Conservation (phyloP, 352 stramenopile species). For the Blastocystis sp. region DNA sequence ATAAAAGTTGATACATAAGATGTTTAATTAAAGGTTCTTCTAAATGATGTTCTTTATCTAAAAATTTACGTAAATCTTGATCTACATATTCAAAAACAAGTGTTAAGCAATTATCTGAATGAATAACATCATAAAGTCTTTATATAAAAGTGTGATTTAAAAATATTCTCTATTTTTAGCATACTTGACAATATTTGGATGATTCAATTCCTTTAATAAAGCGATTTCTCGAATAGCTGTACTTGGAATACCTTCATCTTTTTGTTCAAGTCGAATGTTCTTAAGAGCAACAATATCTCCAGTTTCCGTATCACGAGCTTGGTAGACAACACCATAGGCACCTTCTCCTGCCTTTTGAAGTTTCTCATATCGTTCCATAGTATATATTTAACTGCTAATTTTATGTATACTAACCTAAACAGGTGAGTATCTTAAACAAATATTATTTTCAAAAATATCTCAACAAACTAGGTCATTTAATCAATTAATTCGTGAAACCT, state of each 20-base stretch:
- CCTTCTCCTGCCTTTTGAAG: constrained; percentile 69
- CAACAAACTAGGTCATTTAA: no score
- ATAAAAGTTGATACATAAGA: constrained; percentile 97
- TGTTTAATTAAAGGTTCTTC: constrained; percentile 59
- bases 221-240: constrained; percentile 95
- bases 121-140: constrained; percentile 93
- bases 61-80: constrained; percentile 98
- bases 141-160: constrained; percentile 47
- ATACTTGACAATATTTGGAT: constrained; percentile 89
- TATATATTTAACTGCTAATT: no score
- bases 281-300: constrained; percentile 96
- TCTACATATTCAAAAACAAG: constrained; percentile 99
- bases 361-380: constrained; percentile 72
- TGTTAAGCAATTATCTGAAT: constrained; percentile 92
- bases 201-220: constrained; percentile 82
- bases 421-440: no score
- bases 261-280: constrained; percentile 88
- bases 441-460: no score
- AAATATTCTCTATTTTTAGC: constrained; percentile 52
- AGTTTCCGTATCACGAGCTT: constrained; percentile 76
- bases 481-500: no score
- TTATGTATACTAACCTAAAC: no score
- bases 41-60: constrained; percentile 67
- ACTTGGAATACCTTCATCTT: constrained; percentile 87
- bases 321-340: constrained; percentile 96